phyloP scores from a whole-genome alignment of 257 asterid species.

The Penstemon davidsonii region DNA sequence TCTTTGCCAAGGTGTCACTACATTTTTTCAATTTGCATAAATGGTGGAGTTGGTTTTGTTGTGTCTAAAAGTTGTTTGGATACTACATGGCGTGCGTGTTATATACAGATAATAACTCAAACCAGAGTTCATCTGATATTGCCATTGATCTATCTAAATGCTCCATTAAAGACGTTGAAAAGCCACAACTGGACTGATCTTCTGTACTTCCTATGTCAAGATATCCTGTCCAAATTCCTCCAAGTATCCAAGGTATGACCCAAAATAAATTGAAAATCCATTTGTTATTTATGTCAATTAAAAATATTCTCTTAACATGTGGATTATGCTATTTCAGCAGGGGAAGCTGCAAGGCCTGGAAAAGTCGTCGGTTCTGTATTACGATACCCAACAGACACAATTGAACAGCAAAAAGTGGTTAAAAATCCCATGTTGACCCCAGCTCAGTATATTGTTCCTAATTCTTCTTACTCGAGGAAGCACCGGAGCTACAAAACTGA shows the following conservation, averaged over 20 bases:
- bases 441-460: conserved; percentile 54
- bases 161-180: conserved; percentile 71
- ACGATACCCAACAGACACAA: conserved; percentile 58
- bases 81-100: conserved; percentile 72
- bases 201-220: conserved; percentile 58
- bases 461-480: conserved; percentile 50
- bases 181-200: conserved; percentile 47
- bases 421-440: conserved; percentile 58
- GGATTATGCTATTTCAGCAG: conserved; percentile 37
- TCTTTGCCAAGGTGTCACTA: conserved; percentile 79
- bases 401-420: conserved; percentile 55
- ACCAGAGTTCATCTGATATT: conserved; percentile 48
- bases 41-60: no score
- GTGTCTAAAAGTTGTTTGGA: conserved; percentile 24
- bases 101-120: conserved; percentile 57
- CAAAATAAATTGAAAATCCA: background rate
- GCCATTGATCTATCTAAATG: conserved; percentile 72
- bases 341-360: conserved; percentile 78
- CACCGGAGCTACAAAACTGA: conserved; percentile 41
- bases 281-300: background rate
- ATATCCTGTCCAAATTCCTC: conserved; percentile 84
- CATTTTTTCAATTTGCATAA: background rate
- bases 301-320: background rate
- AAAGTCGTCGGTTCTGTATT: conserved; percentile 60
- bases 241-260: conserved; percentile 65